A percentile compares a stretch with the other conserved stretches of the same genome.
Conservation (phyloP, 352 stramenopile genomes). For the Pythium scleroteichum region DNA sequence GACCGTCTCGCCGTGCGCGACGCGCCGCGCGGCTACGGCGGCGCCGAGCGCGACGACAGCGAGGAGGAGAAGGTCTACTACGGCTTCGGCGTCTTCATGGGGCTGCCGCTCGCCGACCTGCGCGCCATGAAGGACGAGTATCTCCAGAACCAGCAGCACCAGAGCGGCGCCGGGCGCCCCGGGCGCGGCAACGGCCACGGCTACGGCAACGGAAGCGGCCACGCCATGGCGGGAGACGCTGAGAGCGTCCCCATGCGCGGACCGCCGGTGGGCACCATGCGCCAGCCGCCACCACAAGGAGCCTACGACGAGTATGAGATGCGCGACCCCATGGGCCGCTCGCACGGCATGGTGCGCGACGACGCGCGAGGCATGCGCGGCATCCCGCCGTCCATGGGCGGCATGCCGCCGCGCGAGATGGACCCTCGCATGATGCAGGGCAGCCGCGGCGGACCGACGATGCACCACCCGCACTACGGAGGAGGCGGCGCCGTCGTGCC, state of each 20-base stretch:
- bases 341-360: slow-evolving; percentile 21
- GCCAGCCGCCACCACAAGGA: slow-evolving; percentile 6
- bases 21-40: slow-evolving; percentile 7
- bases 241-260: slow-evolving; percentile 6
- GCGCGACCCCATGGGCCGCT: slow-evolving; percentile 32
- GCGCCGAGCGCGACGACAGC: slow-evolving; percentile 45
- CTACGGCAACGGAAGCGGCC: slow-evolving; percentile 1
- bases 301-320: slow-evolving; percentile 31
- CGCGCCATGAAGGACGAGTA: slow-evolving; percentile 86
- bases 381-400: slow-evolving; percentile 3
- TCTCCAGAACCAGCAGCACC: slow-evolving; percentile 44
- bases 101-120: slow-evolving; percentile 76
- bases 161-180: neutral
- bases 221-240: neutral
- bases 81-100: slow-evolving; percentile 89
- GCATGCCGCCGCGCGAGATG: slow-evolving; percentile 14
- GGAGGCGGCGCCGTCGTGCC: neutral
- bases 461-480: slow-evolving; percentile 10
- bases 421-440: slow-evolving; percentile 18
- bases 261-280: neutral
- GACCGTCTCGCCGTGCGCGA: slow-evolving; percentile 40
- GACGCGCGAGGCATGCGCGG: slow-evolving; percentile 7
- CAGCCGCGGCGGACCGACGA: slow-evolving; percentile 3
- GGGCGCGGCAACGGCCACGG: neutral
- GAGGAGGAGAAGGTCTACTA: slow-evolving; percentile 89